Evolutionary conservation across 768 basidiomycete species (phyloP).

Genomic region (Russula olivacea): DNA sequence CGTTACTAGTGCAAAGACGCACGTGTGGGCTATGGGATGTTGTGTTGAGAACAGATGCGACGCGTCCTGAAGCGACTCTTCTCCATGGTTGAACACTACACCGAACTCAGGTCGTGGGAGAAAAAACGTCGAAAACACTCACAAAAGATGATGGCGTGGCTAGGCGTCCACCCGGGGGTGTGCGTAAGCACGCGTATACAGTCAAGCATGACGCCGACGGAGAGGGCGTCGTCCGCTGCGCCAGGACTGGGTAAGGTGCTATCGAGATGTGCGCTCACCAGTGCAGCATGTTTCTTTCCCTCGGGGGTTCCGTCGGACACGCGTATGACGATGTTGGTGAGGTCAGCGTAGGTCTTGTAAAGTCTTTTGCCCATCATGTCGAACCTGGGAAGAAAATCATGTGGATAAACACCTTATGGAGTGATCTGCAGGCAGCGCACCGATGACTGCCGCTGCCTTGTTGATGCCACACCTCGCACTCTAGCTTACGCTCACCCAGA

Average conservation of each 20-base stretch:
- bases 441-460: conserved; percentile 82
- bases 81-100: conserved; percentile 89
- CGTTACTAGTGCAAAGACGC: conserved; percentile 28
- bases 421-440: conserved; percentile 39
- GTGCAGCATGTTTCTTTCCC: conserved; percentile 74
- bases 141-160: conserved; percentile 79
- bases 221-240: conserved; percentile 81
- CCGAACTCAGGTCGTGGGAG: neutral
- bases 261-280: conserved; percentile 88
- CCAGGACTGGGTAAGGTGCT: conserved; percentile 86
- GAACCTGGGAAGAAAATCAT: conserved; percentile 48
- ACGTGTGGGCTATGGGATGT: conserved; percentile 69
- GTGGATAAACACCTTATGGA: neutral
- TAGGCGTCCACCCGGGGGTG: conserved; percentile 65
- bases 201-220: conserved; percentile 91
- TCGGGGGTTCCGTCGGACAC: conserved; percentile 69
- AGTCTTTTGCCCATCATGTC: conserved; percentile 85
- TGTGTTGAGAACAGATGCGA: conserved; percentile 92
- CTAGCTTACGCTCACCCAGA: conserved; percentile 48
- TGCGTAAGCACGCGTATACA: conserved; percentile 70
- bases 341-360: conserved; percentile 80
- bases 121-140: conserved; percentile 31
- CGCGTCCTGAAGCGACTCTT: conserved; percentile 92
- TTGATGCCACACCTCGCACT: conserved; percentile 91
- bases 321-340: conserved; percentile 87